These are phyloP conservation scores for Aureobasidium vineae DNA, from an alignment of 2,329 filamentous ascomycete genomes.

Conservation along the genomic window DNA sequence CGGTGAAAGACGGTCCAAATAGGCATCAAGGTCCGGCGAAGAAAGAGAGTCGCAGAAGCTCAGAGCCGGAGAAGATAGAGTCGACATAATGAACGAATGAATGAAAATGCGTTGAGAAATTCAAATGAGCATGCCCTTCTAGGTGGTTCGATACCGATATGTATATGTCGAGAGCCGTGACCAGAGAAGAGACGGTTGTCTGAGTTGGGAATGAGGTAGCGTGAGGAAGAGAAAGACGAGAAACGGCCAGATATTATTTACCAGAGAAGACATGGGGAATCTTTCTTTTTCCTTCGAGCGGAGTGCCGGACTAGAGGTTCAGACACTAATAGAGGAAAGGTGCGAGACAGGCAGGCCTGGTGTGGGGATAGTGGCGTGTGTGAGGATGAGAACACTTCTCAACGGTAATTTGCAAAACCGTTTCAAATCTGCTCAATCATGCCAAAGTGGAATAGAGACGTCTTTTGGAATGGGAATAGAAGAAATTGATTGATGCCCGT, in stretches of 20 bases:
- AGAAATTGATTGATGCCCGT: neutral
- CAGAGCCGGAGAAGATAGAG: conserved; percentile 35
- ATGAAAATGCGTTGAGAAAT: conserved; percentile 6
- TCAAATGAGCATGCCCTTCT: conserved; percentile 18
- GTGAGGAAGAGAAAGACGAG: neutral
- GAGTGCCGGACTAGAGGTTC: conserved; percentile 16
- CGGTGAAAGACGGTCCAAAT: conserved; percentile 33
- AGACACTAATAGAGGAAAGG: conserved; percentile 12
- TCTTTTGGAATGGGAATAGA: neutral
- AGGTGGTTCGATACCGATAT: conserved; percentile 11
- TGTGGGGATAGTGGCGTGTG: conserved; percentile 24
- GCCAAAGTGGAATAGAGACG: neutral
- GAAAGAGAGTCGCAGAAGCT: conserved; percentile 37
- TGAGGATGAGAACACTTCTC: conserved; percentile 16
- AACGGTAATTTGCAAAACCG: conserved; percentile 9
- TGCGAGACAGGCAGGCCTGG: conserved; percentile 18
- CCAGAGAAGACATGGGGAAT: conserved; percentile 21
- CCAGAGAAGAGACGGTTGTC: conserved; percentile 8
- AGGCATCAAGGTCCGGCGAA: conserved; percentile 38
- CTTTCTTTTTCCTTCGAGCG: conserved; percentile 12
- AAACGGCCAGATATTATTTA: conserved; percentile 21
- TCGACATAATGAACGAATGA: conserved; percentile 5
- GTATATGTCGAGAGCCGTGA: conserved; percentile 21
- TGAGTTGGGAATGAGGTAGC: conserved; percentile 5
- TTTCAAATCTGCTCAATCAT: conserved; percentile 19